Evolutionary conservation across 495 filamentous ascomycete genomes (phyloP).

Genomic region (Penicillium waksmanii): DNA sequence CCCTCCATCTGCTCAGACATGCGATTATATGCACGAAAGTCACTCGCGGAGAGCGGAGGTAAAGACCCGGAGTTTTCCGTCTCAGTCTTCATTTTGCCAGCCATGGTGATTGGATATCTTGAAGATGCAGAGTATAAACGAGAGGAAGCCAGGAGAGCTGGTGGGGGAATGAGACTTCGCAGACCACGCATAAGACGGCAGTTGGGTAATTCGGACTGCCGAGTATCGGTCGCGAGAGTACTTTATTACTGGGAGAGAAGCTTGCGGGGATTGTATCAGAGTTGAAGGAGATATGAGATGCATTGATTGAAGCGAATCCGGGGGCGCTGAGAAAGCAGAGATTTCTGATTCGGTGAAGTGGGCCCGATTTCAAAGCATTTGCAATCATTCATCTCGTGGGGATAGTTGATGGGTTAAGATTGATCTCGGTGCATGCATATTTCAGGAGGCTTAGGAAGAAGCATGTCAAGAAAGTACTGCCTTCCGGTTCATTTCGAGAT

Average conservation of each 20-base stretch:
- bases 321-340: slow-evolving; percentile 26
- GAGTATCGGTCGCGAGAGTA: slow-evolving; percentile 4
- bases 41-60: slow-evolving; percentile 53
- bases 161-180: slow-evolving; percentile 13
- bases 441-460: too few species aligned
- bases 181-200: slow-evolving; percentile 29
- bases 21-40: slow-evolving; percentile 70
- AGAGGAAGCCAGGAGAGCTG: slow-evolving; percentile 10
- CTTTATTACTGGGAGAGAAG: background rate
- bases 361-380: slow-evolving; percentile 5
- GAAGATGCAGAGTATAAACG: slow-evolving; percentile 3
- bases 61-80: slow-evolving; percentile 12
- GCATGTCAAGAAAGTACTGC: too few species aligned
- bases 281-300: background rate
- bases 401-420: background rate
- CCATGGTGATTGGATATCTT: slow-evolving; percentile 7
- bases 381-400: background rate
- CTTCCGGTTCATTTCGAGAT: too few species aligned
- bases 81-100: slow-evolving; percentile 10
- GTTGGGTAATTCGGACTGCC: slow-evolving; percentile 20
- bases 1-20: slow-evolving; percentile 79
- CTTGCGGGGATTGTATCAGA: background rate
- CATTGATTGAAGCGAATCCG: slow-evolving; percentile 2
- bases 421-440: background rate
- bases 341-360: slow-evolving; percentile 25